Conservation (phyloP, 2,329 filamentous ascomycete species). For the Colletotrichum higginsianum region DNA sequence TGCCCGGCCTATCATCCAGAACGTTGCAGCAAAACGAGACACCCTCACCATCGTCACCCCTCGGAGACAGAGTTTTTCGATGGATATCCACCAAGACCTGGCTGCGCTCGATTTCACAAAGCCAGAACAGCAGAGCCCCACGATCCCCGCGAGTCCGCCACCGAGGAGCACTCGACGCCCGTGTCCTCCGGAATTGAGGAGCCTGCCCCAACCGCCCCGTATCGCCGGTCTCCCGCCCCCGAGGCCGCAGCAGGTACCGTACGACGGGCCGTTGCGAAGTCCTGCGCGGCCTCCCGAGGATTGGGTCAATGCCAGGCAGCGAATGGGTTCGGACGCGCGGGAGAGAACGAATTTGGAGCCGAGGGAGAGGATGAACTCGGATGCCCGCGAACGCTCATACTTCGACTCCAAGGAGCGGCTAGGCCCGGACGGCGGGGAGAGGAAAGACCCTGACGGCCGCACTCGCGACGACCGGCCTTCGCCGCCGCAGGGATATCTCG, state of each 20-base stretch:
- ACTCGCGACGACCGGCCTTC: slow-evolving; percentile 5
- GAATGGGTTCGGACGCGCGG: slow-evolving; percentile 10
- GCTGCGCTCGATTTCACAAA: slow-evolving; percentile 24
- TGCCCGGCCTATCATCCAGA: slow-evolving; percentile 61
- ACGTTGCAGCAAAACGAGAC: slow-evolving; percentile 66
- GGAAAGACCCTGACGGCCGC: neutral
- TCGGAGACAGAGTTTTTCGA: slow-evolving; percentile 63
- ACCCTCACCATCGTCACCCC: slow-evolving; percentile 63
- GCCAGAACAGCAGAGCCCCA: neutral
- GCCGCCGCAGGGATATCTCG: slow-evolving; percentile 31
- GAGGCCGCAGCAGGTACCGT: slow-evolving; percentile 30
- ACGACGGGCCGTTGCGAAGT: slow-evolving; percentile 28
- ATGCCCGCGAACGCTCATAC: slow-evolving; percentile 8
- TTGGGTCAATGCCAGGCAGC: slow-evolving; percentile 11
- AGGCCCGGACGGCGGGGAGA: slow-evolving; percentile 1
- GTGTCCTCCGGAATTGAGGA: slow-evolving; percentile 33
- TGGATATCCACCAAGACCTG: slow-evolving; percentile 58
- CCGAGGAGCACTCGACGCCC: slow-evolving; percentile 41
- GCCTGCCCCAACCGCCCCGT: slow-evolving; percentile 4
- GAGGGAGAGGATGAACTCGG: slow-evolving; percentile 15
- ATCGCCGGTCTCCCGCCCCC: slow-evolving; percentile 20
- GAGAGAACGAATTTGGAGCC: slow-evolving; percentile 10
- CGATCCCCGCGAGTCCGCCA: slow-evolving; percentile 22
- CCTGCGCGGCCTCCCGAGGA: slow-evolving; percentile 20
- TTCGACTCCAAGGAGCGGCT: neutral